Conservation (phyloP, 768 basidiomycete genomes). For the Leccinum obscurum region DNA sequence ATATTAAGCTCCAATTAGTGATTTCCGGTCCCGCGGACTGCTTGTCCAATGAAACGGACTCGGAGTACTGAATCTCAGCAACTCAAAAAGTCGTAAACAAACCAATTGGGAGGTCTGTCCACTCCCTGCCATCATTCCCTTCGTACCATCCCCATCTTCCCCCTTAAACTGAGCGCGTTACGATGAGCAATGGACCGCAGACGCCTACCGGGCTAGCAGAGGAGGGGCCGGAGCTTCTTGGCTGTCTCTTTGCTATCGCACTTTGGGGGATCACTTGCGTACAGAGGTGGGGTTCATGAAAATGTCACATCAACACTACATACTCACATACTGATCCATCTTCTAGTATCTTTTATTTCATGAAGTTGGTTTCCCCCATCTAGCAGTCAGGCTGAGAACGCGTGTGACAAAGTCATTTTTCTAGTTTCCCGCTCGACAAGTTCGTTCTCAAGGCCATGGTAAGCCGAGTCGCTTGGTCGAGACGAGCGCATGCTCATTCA, state of each 20-base stretch:
- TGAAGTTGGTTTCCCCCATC: constrained; percentile 13
- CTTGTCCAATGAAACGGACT: too few relatives aligned
- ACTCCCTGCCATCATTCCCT: too few relatives aligned
- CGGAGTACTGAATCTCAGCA: too few relatives aligned
- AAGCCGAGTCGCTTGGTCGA: background rate
- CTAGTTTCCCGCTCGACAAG: constrained; percentile 12
- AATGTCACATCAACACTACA: background rate
- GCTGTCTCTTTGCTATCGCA: constrained; percentile 18
- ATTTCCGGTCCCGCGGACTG: background rate
- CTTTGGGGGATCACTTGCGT: constrained; percentile 27
- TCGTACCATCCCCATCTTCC: too few relatives aligned
- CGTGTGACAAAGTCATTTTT: background rate
- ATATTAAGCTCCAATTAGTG: background rate
- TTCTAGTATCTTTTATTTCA: constrained; percentile 18
- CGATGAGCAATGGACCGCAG: background rate
- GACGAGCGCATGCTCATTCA: background rate
- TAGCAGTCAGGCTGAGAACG: background rate
- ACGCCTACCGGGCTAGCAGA: constrained; percentile 2
- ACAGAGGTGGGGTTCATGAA: constrained; percentile 18
- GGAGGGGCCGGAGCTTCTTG: constrained; percentile 20
- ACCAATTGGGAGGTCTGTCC: too few relatives aligned
- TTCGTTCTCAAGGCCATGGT: constrained; percentile 13
- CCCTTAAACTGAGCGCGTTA: background rate
- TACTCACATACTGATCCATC: background rate
- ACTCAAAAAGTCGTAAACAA: too few relatives aligned